Evolutionary conservation across 495 filamentous ascomycete genomes (phyloP).

Genomic region (Stereocaulon alpinum): DNA sequence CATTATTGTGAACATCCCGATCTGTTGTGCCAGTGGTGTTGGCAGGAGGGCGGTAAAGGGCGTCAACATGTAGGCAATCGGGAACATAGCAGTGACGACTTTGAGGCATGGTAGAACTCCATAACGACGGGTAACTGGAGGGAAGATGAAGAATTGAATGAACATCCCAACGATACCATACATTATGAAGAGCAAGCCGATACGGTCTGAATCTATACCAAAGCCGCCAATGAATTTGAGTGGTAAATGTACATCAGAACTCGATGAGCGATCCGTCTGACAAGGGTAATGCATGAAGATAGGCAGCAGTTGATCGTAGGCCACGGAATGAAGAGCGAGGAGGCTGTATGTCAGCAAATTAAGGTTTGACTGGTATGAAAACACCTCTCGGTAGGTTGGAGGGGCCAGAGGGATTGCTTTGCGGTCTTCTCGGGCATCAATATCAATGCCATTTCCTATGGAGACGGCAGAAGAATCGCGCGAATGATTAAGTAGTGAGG

Average conservation of each 20-base stretch:
- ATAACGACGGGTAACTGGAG: slow-evolving; percentile 51
- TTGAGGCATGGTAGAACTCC: slow-evolving; percentile 64
- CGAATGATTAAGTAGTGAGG: slow-evolving; percentile 17
- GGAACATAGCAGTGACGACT: slow-evolving; percentile 49
- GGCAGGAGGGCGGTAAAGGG: slow-evolving; percentile 55
- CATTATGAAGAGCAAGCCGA: slow-evolving; percentile 66
- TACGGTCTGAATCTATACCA: slow-evolving; percentile 55
- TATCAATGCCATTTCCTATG: slow-evolving; percentile 10
- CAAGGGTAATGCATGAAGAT: slow-evolving; percentile 70
- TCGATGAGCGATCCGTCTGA: slow-evolving; percentile 38
- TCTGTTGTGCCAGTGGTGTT: slow-evolving; percentile 28
- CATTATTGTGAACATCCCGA: slow-evolving; percentile 43
- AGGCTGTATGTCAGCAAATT: slow-evolving; percentile 68
- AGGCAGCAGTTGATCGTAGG: slow-evolving; percentile 70
- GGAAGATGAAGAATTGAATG: slow-evolving; percentile 74
- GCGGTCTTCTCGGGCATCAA: not conserved
- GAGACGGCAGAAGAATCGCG: slow-evolving; percentile 9
- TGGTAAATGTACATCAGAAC: slow-evolving; percentile 52
- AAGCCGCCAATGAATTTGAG: slow-evolving; percentile 75
- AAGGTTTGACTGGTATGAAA: slow-evolving; percentile 63
- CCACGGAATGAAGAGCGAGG: slow-evolving; percentile 64
- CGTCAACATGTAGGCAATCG: slow-evolving; percentile 59
- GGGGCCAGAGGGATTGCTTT: slow-evolving; percentile 23
- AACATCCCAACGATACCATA: slow-evolving; percentile 63
- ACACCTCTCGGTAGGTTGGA: slow-evolving; percentile 53